Evolutionary conservation across 2,329 filamentous ascomycete species (phyloP).

Genomic region (Aureobasidium uvarum): DNA sequence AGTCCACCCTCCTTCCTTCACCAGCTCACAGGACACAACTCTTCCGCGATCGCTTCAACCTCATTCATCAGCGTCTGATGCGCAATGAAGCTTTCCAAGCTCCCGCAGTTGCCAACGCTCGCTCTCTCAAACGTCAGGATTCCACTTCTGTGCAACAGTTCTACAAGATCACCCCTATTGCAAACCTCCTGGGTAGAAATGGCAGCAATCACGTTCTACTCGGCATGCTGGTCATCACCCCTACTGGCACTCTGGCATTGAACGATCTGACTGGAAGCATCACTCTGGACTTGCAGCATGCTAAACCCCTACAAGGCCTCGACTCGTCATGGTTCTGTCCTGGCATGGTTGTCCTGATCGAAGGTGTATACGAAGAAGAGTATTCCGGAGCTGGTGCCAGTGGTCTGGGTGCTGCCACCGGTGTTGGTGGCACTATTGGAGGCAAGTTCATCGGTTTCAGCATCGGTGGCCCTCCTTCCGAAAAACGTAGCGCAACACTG

Average conservation of each 20-base stretch:
- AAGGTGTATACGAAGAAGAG: slow-evolving; percentile 96
- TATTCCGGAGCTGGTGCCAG: slow-evolving; percentile 65
- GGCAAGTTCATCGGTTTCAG: slow-evolving; percentile 89
- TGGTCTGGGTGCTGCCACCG: slow-evolving; percentile 64
- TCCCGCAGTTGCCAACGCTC: slow-evolving; percentile 56
- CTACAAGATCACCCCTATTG: slow-evolving; percentile 86
- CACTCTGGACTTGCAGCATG: slow-evolving; percentile 74
- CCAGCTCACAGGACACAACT: slow-evolving; percentile 78
- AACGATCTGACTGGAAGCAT: slow-evolving; percentile 89
- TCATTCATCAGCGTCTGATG: slow-evolving; percentile 87
- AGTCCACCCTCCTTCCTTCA: slow-evolving; percentile 59
- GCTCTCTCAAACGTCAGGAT: slow-evolving; percentile 58
- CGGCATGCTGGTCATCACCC: slow-evolving; percentile 75
- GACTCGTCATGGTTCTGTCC: slow-evolving; percentile 90
- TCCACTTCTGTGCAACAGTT: slow-evolving; percentile 60
- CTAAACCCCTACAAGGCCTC: slow-evolving; percentile 67
- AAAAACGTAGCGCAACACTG: slow-evolving; percentile 75
- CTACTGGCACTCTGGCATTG: slow-evolving; percentile 77
- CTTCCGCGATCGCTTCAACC: slow-evolving; percentile 86
- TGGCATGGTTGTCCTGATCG: slow-evolving; percentile 92
- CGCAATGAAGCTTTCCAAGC: slow-evolving; percentile 92
- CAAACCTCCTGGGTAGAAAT: slow-evolving; percentile 71
- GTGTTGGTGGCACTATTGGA: slow-evolving; percentile 87
- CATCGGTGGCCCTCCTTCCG: slow-evolving; percentile 86
- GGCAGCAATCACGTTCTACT: slow-evolving; percentile 83